Evolutionary conservation across 768 basidiomycete species (phyloP), one percentile per base, ranked within the genome.

Genomic region (Suillus bovinus): DNA sequence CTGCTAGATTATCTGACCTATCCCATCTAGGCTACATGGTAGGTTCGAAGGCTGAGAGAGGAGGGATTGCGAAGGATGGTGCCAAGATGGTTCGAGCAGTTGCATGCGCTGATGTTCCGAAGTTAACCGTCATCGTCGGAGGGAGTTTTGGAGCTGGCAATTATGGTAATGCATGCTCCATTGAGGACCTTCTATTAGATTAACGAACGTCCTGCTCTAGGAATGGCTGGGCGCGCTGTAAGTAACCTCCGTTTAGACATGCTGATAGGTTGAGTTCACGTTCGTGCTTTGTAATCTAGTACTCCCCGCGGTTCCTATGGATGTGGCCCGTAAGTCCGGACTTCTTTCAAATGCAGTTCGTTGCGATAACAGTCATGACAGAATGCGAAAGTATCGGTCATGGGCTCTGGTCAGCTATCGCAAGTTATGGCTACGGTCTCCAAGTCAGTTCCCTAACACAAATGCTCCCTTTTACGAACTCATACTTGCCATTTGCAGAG

Each of bases 1-100:
- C 11, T 47, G 36, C n/a, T 14, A 36, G n/a, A 42, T 17, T 9
- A 41, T 58, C 42, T 53, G 69, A 57, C 72, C 7, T 39, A 17
- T 42, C 47, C 9, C 31, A 50, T 27, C 47, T 79, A 89, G 82
- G 92, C 14, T 98, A 97, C 70, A 98, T 97, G 95, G 95, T 98
- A 4, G 95, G 95, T 6, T 94, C 92, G 5, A 96, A 95, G 66
- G 96, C 96, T 22, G 95, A 98, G 77, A 85, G 84, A 68, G 94
- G 93, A 3, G 95, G 95, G 0, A 98, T 98, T 66, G 94, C 94
- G 5, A 96, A 96, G 76, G 94, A 97, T 70, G 86, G 86, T 42
- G 95, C 95, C 8, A 97, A 97, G 81, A 96, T 98, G 93, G 95
- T 98, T 68, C 88, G 95, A 49, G 93, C 94, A 7, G 94, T 96